Evolutionary conservation across 2,329 filamentous ascomycete species (phyloP).

Genomic region (Biscogniauxia sp.): DNA sequence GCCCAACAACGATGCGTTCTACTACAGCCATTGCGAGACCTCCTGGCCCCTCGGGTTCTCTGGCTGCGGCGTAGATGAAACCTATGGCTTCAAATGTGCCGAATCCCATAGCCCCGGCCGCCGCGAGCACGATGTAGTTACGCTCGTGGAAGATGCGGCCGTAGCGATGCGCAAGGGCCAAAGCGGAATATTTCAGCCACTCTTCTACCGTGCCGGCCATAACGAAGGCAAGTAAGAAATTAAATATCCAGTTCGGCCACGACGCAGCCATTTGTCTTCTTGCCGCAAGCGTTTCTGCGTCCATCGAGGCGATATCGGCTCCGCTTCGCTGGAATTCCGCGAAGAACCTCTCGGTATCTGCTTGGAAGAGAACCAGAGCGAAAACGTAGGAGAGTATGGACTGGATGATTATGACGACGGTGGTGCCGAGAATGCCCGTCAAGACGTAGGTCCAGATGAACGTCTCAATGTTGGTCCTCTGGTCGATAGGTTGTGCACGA

Average conservation of each 20-base stretch:
- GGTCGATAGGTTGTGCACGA: not conserved
- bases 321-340: constrained; percentile 5
- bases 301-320: constrained; percentile 3
- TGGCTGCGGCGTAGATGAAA: constrained; percentile 13
- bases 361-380: constrained; percentile 7
- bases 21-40: constrained; percentile 10
- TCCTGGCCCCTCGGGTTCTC: constrained; percentile 1
- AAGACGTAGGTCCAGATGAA: constrained; percentile 19
- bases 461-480: constrained; percentile 9
- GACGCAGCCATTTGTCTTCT: constrained; percentile 5
- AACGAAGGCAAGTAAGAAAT: constrained; percentile 12
- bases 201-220: constrained; percentile 18
- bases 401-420: constrained; percentile 11
- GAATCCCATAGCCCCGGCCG: constrained; percentile 18
- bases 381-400: constrained; percentile 4
- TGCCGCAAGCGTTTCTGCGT: constrained; percentile 7
- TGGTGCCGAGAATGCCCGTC: constrained; percentile 16
- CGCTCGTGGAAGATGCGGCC: constrained; percentile 12
- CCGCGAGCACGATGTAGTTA: constrained; percentile 9
- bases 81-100: constrained; percentile 20
- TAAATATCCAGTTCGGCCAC: constrained; percentile 19
- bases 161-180: constrained; percentile 14
- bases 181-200: constrained; percentile 15
- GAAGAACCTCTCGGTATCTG: constrained; percentile 3
- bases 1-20: constrained; percentile 17